Evolutionary conservation across 176 grass and related monocot genomes (phyloP).

Genomic region (Otatea glauca): DNA sequence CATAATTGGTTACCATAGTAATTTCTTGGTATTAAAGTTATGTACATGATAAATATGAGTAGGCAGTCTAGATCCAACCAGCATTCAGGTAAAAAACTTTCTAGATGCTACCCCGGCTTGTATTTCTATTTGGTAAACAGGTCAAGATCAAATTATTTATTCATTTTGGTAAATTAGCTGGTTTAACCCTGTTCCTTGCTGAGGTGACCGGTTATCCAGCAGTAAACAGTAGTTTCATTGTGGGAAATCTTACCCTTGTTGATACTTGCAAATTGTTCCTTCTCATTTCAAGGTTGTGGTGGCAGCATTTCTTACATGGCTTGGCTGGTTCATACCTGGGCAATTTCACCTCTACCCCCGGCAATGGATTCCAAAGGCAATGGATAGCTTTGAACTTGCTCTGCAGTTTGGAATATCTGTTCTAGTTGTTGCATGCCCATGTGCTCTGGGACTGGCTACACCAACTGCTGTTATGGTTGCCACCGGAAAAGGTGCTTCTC

Average conservation of each 20-base stretch:
- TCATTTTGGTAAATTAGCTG: slow-evolving; percentile 9
- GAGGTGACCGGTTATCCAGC: not conserved
- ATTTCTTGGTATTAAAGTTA: not conserved
- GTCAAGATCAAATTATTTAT: not conserved
- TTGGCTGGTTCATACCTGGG: slow-evolving; percentile 85
- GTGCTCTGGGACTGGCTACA: slow-evolving; percentile 93
- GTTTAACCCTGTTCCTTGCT: not conserved
- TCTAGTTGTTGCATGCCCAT: slow-evolving; percentile 92
- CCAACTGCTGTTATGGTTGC: slow-evolving; percentile 99
- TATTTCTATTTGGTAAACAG: slow-evolving; percentile 24
- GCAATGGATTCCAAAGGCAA: slow-evolving; percentile 84
- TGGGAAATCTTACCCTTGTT: slow-evolving; percentile 30
- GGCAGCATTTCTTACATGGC: slow-evolving; percentile 85
- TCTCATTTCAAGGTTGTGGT: slow-evolving; percentile 71
- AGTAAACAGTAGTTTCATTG: slow-evolving; percentile 1
- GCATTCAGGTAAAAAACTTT: slow-evolving; percentile 32
- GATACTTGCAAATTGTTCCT: slow-evolving; percentile 33
- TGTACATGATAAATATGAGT: slow-evolving; percentile 9
- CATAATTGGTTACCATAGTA: slow-evolving; percentile 1
- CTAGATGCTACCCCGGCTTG: not conserved
- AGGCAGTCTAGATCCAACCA: not conserved
- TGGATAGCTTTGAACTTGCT: slow-evolving; percentile 98
- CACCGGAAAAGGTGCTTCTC: slow-evolving; percentile 96
- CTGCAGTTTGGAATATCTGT: slow-evolving; percentile 98
- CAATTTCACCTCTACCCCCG: slow-evolving; percentile 68